Evolutionary conservation across 2,329 filamentous ascomycete species (phyloP).

Genomic region (Fusarium abutilonis): DNA sequence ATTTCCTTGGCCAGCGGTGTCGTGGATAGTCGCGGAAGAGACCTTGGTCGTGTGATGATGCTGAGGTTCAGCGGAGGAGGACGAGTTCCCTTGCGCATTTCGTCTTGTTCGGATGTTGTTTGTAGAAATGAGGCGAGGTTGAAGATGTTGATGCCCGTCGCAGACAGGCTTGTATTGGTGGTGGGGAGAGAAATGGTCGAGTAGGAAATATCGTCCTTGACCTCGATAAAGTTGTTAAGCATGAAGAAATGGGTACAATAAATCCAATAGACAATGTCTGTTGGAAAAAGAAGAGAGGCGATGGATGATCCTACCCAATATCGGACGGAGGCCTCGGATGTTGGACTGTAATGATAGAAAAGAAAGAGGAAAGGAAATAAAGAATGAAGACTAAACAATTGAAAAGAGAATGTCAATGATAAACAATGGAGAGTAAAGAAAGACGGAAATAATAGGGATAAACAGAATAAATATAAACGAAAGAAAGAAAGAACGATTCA

Average conservation of each 20-base stretch:
- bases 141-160: slow-evolving; percentile 30
- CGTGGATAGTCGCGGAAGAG: slow-evolving; percentile 39
- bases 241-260: slow-evolving; percentile 26
- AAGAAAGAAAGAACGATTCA: slow-evolving; percentile 13
- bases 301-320: neutral
- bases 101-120: slow-evolving; percentile 12
- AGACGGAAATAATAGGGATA: slow-evolving; percentile 5
- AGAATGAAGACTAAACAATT: slow-evolving; percentile 8
- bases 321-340: slow-evolving; percentile 21
- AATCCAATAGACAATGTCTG: neutral
- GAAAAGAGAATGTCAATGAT: slow-evolving; percentile 11
- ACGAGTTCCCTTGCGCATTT: slow-evolving; percentile 47
- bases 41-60: slow-evolving; percentile 40
- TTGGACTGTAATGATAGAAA: slow-evolving; percentile 11
- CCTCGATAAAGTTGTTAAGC: slow-evolving; percentile 27
- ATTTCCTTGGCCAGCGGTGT: slow-evolving; percentile 39
- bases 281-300: slow-evolving; percentile 2
- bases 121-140: slow-evolving; percentile 12
- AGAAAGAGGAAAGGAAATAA: slow-evolving; percentile 13
- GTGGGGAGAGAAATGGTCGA: slow-evolving; percentile 1
- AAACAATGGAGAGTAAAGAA: slow-evolving; percentile 7
- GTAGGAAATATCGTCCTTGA: slow-evolving; percentile 29
- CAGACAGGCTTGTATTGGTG: slow-evolving; percentile 19
- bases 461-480: slow-evolving; percentile 15
- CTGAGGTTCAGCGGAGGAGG: slow-evolving; percentile 50